These are phyloP conservation scores for Crithidia mellificae DNA, from an alignment of 208 protist genomes.

Conservation along the genomic window DNA sequence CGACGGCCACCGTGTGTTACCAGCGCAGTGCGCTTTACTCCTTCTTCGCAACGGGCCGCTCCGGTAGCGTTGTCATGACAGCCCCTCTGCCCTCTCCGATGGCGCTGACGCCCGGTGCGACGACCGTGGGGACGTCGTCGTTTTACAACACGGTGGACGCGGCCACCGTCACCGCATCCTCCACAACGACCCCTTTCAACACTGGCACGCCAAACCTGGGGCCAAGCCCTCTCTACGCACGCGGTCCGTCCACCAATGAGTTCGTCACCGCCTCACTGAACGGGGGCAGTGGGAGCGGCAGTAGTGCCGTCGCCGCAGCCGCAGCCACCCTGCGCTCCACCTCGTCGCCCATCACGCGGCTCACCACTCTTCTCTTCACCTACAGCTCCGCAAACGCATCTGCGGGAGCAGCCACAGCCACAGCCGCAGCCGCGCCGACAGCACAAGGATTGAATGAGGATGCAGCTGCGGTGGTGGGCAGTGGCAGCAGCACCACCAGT, in stretches of 20 bases:
- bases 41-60: constrained; percentile 9
- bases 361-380: constrained; percentile 10
- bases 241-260: constrained; percentile 4
- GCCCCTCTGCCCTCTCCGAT: too few species aligned
- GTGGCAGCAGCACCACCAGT: too few species aligned
- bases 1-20: constrained; percentile 18
- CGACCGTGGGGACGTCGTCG: neutral
- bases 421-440: neutral
- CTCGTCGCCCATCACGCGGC: constrained; percentile 12
- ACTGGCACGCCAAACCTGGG: too few species aligned
- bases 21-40: constrained; percentile 18
- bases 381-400: constrained; percentile 6
- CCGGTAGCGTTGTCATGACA: neutral
- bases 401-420: neutral
- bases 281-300: neutral
- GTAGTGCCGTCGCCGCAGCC: too few species aligned
- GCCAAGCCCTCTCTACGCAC: neutral
- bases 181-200: too few species aligned
- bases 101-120: too few species aligned
- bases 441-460: neutral
- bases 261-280: constrained; percentile 2
- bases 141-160: constrained; percentile 1
- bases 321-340: neutral
- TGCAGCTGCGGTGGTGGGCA: too few species aligned
- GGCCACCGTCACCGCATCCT: neutral